Base-by-base conservation (phyloP, 345 rosid genomes). In the Citrus sp. region DNA sequence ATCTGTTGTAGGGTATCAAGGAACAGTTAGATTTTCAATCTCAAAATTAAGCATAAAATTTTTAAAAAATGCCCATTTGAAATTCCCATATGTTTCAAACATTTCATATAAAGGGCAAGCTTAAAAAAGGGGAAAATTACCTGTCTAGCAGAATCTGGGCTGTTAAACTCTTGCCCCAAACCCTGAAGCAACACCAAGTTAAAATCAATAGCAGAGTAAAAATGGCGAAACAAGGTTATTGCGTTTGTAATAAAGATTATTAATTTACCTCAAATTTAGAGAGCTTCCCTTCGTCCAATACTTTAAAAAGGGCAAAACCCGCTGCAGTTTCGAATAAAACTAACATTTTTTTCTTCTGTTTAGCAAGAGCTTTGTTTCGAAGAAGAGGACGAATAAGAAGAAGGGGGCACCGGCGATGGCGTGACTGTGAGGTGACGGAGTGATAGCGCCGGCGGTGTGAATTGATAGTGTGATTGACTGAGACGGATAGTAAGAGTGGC, bases 251-350 rank as follows among this genome's bases (percentile, higher is more conserved):
- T 46, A 46, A 54, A 54, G 58, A 54, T 54, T 54, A 54, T 46
- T 46, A 46, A 51, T 18, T 70, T 79, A 93, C 98, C 92, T 92
- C 94, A 76, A 90, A 86, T 81, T 92, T 87, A 35, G 92, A 76
- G 70, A 92, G 80, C 84, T 93, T 92, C 67, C 91, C 91, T 83
- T 88, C 97, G 81, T 92, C 87, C 74, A 86, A 67, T 0, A 93
- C 92, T 80, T 92, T 92, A 62, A 93, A 92, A 32, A 90, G 89
- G 70, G 90, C 92, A 72, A 88, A 90, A 49, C 98, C 95, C 58
- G 91, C 97, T 0, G 93, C 92, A 9, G 97, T 91, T 84, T 90
- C 93, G 42, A 92, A 90, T 72, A 92, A 63, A 40, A 91, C 90
- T 30, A 87, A 80, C 97, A 91, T 92, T 75, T 77, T 81, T 80